These are phyloP conservation scores for Colletotrichum camelliae DNA, from an alignment of 2,329 filamentous ascomycete genomes.

Conservation along the genomic window DNA sequence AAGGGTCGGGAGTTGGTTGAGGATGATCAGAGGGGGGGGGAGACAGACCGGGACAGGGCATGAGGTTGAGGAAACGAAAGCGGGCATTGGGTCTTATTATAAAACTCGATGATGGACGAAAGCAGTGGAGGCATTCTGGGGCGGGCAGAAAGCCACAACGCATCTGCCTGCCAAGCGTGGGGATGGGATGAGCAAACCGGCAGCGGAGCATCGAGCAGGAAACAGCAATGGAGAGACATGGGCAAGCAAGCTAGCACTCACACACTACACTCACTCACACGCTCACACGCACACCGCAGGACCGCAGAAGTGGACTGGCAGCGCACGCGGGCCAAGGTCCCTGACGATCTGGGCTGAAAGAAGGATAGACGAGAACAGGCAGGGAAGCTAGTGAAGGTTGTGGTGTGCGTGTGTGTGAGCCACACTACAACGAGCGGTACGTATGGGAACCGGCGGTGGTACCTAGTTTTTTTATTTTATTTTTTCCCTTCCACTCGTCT, in stretches of 20 bases:
- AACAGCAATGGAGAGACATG: constrained; percentile 10
- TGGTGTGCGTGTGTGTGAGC: not conserved
- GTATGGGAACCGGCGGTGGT: not conserved
- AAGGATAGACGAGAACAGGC: constrained; percentile 10
- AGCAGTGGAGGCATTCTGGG: constrained; percentile 13
- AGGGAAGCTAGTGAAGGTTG: not conserved
- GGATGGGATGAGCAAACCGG: constrained; percentile 15
- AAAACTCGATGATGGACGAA: constrained; percentile 13
- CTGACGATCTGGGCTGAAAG: constrained; percentile 19
- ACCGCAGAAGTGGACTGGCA: not conserved
- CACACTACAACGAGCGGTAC: not conserved
- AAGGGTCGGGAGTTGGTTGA: constrained; percentile 4
- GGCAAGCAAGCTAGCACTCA: not conserved
- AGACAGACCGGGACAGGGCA: not conserved
- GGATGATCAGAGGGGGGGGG: not conserved
- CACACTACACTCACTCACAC: not conserved
- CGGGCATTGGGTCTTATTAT: constrained; percentile 21
- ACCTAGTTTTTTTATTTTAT: not conserved
- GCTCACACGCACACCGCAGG: not conserved
- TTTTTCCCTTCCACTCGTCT: not conserved
- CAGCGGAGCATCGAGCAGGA: constrained; percentile 2
- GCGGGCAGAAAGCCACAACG: not conserved
- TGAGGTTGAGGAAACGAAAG: constrained; percentile 1
- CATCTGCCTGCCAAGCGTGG: constrained; percentile 19
- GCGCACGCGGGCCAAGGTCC: constrained; percentile 17